Evolutionary conservation across 129 eudicot genomes (phyloP).

Genomic region (Ambrosia artemisiifolia): DNA sequence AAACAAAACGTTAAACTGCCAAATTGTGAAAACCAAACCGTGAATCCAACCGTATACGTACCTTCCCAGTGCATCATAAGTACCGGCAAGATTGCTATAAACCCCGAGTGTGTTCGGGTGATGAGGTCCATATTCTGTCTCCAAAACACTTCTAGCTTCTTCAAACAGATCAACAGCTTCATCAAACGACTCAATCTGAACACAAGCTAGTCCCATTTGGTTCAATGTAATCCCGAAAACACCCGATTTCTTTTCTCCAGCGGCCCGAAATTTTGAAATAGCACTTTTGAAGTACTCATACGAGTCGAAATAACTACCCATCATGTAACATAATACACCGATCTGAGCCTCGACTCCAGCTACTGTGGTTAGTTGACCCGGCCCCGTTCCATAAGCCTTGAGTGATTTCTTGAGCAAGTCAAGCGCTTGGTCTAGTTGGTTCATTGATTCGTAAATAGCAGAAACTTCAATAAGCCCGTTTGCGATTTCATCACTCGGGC

Average conservation of each 20-base stretch:
- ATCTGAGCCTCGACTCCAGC: slow-evolving; percentile 91
- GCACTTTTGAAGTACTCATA: slow-evolving; percentile 49
- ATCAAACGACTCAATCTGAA: slow-evolving; percentile 48
- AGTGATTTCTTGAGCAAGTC: slow-evolving; percentile 59
- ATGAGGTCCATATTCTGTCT: slow-evolving; percentile 64
- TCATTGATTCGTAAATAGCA: slow-evolving; percentile 74
- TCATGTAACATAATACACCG: slow-evolving; percentile 66
- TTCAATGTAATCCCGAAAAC: slow-evolving; percentile 67
- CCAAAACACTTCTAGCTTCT: slow-evolving; percentile 70
- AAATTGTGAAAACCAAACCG: neutral
- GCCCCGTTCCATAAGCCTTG: slow-evolving; percentile 45
- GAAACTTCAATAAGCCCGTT: slow-evolving; percentile 81
- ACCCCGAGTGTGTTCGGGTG: slow-evolving; percentile 80
- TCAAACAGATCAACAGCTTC: slow-evolving; percentile 81
- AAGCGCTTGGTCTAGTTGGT: slow-evolving; percentile 56
- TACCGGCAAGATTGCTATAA: slow-evolving; percentile 87
- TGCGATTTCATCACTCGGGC: slow-evolving; percentile 58
- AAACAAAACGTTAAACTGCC: neutral
- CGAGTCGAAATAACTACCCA: slow-evolving; percentile 54
- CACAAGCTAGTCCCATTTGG: slow-evolving; percentile 79
- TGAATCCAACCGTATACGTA: slow-evolving; percentile 2
- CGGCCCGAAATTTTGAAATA: slow-evolving; percentile 45
- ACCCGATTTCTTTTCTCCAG: slow-evolving; percentile 62
- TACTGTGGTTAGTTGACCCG: slow-evolving; percentile 50
- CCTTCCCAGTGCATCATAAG: slow-evolving; percentile 97